Evolutionary conservation across 163 green algal genomes (phyloP), one percentile per base, ranked within the genome.

Genomic region (Trebouxiophyceae sp.): DNA sequence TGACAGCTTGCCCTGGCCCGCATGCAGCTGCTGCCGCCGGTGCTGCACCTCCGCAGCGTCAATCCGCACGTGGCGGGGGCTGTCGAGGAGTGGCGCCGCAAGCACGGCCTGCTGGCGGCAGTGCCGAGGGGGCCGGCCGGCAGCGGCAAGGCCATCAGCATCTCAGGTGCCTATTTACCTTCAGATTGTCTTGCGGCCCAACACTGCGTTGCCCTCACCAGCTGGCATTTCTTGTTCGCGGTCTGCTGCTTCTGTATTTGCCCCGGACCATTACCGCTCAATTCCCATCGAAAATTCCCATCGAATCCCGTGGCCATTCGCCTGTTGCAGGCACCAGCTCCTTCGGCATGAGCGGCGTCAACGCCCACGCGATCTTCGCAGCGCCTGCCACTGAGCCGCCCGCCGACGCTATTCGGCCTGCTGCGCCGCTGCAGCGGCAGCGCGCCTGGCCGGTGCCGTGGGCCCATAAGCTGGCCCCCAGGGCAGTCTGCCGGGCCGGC

Each of bases 321-420:
- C 4, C 55, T 26, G 1, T 30, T 66, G 62, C 57, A 65, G 84
- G 84, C 44, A 91, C 84, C 1, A 86, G 78, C 75, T 85, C 74
- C 2, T 93, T 91, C 66, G 86, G 86, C 57, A 93, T 93, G 86
- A 84, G 70, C 39, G 86, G 86, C 12, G 81, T 90, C 54, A 93
- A 93, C 63, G 81, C 84, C 3, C 86, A 93, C 58, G 78, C 75
- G 19, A 70, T 93, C 31, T 26, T 89, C 34, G 45, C 30, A 22
- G 4, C n/a, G 5, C 65, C 47, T 39, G 6, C 5, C 39, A 6
- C 46, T 12, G 20, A 2, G 29, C 23, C 54, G 6, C 27, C 34
- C 7, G 30, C 27, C 20, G 3, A 16, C 12, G 2, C 44, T 2
- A 1, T 12, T 24, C 31, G 20, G 46, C 39, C 31, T 31, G 3